Evolutionary conservation across 192 early-diverging fungal species (phyloP).

Genomic region (Coemansia sp.): DNA sequence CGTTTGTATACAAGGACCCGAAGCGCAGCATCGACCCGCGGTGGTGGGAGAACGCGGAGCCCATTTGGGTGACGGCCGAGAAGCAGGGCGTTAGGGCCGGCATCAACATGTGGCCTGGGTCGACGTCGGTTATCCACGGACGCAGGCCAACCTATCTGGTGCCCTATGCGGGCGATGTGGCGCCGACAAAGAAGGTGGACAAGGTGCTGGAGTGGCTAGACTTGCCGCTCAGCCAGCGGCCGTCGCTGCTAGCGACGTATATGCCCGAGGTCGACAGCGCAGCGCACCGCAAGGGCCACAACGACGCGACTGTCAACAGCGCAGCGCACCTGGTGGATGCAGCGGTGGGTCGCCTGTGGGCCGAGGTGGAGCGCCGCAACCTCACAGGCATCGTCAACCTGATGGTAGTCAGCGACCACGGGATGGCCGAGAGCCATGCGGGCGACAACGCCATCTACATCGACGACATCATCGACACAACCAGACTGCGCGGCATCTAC

Average conservation of each 20-base stretch:
- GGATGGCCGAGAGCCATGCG: slow-evolving; percentile 64
- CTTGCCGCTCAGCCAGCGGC: slow-evolving; percentile 63
- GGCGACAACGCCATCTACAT: slow-evolving; percentile 65
- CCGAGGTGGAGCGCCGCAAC: slow-evolving; percentile 59
- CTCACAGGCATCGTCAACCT: slow-evolving; percentile 67
- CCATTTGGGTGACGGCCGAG: slow-evolving; percentile 88
- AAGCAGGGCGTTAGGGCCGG: slow-evolving; percentile 67
- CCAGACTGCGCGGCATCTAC: slow-evolving; percentile 55
- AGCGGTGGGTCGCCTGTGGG: slow-evolving; percentile 60
- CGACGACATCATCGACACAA: slow-evolving; percentile 69
- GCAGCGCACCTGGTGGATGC: slow-evolving; percentile 58
- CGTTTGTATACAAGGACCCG: slow-evolving; percentile 76
- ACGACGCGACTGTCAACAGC: slow-evolving; percentile 62
- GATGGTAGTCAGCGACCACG: slow-evolving; percentile 79
- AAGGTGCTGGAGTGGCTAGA: slow-evolving; percentile 77
- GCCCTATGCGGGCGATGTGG: slow-evolving; percentile 51
- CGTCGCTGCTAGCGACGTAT: slow-evolving; percentile 75
- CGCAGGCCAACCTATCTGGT: slow-evolving; percentile 65
- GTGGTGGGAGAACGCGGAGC: slow-evolving; percentile 88
- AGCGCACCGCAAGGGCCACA: slow-evolving; percentile 73
- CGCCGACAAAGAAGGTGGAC: slow-evolving; percentile 59
- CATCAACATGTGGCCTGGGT: slow-evolving; percentile 90
- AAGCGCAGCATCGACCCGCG: slow-evolving; percentile 59
- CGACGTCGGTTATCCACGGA: slow-evolving; percentile 58
- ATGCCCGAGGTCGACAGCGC: slow-evolving; percentile 76